Evolutionary conservation across 371 early-diverging fungal genomes (phyloP), one percentile per base, ranked within the genome.

Genomic region (Mortierella sp.): DNA sequence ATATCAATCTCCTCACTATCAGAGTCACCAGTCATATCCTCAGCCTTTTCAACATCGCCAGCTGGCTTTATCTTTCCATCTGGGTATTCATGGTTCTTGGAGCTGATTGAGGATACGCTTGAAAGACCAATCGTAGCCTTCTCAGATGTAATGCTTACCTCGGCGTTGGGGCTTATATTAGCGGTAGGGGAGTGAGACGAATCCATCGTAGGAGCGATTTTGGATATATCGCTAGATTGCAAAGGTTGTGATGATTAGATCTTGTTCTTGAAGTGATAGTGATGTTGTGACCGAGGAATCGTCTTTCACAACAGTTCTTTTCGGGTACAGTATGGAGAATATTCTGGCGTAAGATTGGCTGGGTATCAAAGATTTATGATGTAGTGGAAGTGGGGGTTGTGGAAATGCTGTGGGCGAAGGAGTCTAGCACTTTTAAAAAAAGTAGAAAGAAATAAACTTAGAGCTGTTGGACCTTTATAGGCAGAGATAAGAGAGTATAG

Each of bases 21-120:
- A 15, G 31, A 1, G 12, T 58, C n/a, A 17, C 28, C 55, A 54
- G 15, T 54, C 29, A 29, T 54, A 31, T 54, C 23, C 58, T 32
- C 34, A 2, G 58, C 7, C 19, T n/a, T 62, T n/a, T 62, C 62
- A 26, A 43, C 43, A 42, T 61, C 61, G n/a, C 4, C 47, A n/a
- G 47, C 8, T n/a, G 47, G 8, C 17, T n/a, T n/a, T 47, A n/a
- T 47, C 47, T n/a, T 47, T 47, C n/a, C 47, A n/a, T 2, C n/a
- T 47, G 47, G n/a, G 17, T n/a, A n/a, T 7, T 17, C 47, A 47
- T n/a, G n/a, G 6, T 47, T 17, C 47, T n/a, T 2, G n/a, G 47
- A n/a, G n/a, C n/a, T n/a, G n/a, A n/a, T 47, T 17, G 47, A 47
- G 43, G 43, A 43, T 7, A 17, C n/a, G 47, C 4, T 47, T 47